Evolutionary conservation across 805 yeast genomes (phyloP).

Genomic region (Kuraishia cidri): DNA sequence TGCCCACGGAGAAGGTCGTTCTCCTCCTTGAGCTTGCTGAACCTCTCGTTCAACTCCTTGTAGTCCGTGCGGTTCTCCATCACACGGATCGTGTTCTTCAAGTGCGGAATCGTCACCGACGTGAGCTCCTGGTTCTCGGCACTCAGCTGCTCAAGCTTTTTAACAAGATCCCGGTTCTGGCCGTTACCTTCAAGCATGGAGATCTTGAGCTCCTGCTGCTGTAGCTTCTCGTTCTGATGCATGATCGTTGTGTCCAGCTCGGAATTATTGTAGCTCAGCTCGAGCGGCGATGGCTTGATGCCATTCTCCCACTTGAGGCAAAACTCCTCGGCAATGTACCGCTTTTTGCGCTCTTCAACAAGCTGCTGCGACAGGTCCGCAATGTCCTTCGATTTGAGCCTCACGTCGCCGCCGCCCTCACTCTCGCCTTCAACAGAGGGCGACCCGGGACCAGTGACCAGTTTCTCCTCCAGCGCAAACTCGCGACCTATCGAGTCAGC

Average conservation of each 20-base stretch:
- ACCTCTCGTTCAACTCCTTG: conserved; percentile 41
- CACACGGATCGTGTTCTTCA: conserved; percentile 31
- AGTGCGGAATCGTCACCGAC: conserved; percentile 32
- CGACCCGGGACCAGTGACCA: conserved; percentile 8
- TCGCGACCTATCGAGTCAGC: conserved; percentile 69
- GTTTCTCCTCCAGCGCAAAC: conserved; percentile 41
- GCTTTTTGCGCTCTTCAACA: conserved; percentile 53
- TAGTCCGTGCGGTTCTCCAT: conserved; percentile 1
- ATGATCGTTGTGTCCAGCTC: conserved; percentile 38
- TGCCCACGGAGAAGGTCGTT: conserved; percentile 27
- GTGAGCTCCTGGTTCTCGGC: conserved; percentile 32
- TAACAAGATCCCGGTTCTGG: conserved; percentile 23
- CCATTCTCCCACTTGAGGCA: conserved; percentile 47
- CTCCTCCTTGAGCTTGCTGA: conserved; percentile 55
- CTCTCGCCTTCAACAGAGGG: background rate
- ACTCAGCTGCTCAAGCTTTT: conserved; percentile 28
- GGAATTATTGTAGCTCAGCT: conserved; percentile 47
- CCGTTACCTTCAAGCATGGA: conserved; percentile 26
- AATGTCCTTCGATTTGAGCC: conserved; percentile 32
- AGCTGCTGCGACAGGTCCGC: conserved; percentile 46
- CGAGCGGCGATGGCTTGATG: conserved; percentile 41
- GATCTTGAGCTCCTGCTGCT: conserved; percentile 36
- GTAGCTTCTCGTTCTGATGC: conserved; percentile 36
- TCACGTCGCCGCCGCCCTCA: conserved; percentile 17
- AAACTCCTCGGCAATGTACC: conserved; percentile 68